Conservation (phyloP, 495 filamentous ascomycete genomes). For the Penicillium antarcticum region DNA sequence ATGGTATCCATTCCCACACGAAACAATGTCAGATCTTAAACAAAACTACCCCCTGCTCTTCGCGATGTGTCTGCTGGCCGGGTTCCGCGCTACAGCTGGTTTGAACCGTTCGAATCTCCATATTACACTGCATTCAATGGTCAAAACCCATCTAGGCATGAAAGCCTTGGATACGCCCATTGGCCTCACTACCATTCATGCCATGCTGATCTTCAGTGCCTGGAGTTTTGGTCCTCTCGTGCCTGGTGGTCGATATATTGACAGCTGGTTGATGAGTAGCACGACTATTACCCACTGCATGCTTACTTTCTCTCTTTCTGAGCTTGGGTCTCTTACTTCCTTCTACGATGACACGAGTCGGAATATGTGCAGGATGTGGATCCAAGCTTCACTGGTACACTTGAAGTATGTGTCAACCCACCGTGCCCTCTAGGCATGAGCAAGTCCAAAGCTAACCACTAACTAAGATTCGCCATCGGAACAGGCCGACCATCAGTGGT, state of each 20-base stretch:
- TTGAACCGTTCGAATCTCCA: neutral
- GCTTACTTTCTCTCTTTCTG: slow-evolving; percentile 3
- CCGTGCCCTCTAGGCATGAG: neutral
- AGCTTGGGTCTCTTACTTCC: neutral
- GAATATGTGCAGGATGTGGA: slow-evolving; percentile 9
- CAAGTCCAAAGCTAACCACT: neutral
- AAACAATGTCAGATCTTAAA: slow-evolving; percentile 2
- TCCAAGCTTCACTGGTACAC: slow-evolving; percentile 4
- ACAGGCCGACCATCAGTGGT: slow-evolving; percentile 4
- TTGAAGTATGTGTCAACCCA: neutral
- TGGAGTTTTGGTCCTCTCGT: slow-evolving; percentile 8
- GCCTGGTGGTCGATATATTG: slow-evolving; percentile 5
- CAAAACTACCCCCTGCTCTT: slow-evolving; percentile 2
- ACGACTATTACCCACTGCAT: slow-evolving; percentile 7
- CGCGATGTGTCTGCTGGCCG: slow-evolving; percentile 5
- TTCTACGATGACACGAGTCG: neutral
- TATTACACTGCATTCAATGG: slow-evolving; percentile 1
- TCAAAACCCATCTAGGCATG: slow-evolving; percentile 5
- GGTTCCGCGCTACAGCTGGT: slow-evolving; percentile 3
- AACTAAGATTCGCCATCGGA: slow-evolving; percentile 1
- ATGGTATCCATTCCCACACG: slow-evolving; percentile 5
- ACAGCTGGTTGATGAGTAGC: slow-evolving; percentile 8
- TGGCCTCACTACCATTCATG: slow-evolving; percentile 2
- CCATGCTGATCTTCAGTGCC: slow-evolving; percentile 4
- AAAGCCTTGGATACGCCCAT: slow-evolving; percentile 9